Evolutionary conservation across 2,329 filamentous ascomycete genomes (phyloP).

Genomic region (Aspergillus carbonarius): DNA sequence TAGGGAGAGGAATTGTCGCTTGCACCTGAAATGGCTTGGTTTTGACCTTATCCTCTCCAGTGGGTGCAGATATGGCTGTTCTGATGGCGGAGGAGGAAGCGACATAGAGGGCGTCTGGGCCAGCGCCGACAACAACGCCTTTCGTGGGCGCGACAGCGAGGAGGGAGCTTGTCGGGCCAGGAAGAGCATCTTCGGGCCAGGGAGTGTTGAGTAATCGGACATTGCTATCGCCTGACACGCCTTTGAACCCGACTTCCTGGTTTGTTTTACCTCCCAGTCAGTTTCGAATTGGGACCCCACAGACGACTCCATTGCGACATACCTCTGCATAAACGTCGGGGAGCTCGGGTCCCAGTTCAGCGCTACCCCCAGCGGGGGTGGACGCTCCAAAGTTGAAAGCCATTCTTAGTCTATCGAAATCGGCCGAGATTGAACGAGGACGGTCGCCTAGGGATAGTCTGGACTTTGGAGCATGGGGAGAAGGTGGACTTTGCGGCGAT

Average conservation of each 20-base stretch:
- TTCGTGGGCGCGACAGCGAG: conserved; percentile 77
- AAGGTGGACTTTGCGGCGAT: conserved; percentile 32
- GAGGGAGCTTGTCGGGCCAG: conserved; percentile 75
- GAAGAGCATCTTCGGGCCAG: conserved; percentile 70
- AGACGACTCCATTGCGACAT: conserved; percentile 19
- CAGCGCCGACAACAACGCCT: conserved; percentile 82
- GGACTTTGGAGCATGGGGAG: conserved; percentile 41
- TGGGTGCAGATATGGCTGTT: conserved; percentile 66
- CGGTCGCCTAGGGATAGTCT: conserved; percentile 35
- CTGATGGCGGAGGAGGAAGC: conserved; percentile 75
- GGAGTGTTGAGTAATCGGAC: conserved; percentile 72
- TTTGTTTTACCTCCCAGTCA: conserved; percentile 11
- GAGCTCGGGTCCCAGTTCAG: conserved; percentile 64
- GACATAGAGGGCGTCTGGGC: conserved; percentile 74
- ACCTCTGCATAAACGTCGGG: conserved; percentile 82
- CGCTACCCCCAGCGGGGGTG: conserved; percentile 42
- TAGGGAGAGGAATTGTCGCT: conserved; percentile 68
- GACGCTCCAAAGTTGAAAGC: conserved; percentile 62
- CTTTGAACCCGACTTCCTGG: conserved; percentile 77
- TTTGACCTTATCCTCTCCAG: conserved; percentile 58
- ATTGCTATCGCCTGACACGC: conserved; percentile 77
- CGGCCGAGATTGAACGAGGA: conserved; percentile 39
- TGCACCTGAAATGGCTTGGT: conserved; percentile 71
- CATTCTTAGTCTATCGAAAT: conserved; percentile 50
- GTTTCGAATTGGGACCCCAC: background rate